These are phyloP conservation scores for Eucalyptus erythrocorys DNA, from an alignment of 345 rosid species.

Conservation along the genomic window DNA sequence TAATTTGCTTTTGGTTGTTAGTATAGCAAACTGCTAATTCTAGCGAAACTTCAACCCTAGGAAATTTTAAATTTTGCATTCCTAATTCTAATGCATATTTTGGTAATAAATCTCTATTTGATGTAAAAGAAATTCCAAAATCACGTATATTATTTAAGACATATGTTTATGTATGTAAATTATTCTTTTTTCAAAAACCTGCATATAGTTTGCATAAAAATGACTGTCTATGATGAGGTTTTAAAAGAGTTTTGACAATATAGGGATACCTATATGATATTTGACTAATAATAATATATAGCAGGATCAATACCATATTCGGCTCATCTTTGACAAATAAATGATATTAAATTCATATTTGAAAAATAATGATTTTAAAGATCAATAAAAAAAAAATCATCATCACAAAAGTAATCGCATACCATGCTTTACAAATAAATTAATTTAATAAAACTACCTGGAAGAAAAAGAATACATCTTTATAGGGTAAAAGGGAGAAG, in stretches of 20 bases:
- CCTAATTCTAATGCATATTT: background rate
- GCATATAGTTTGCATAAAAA: background rate
- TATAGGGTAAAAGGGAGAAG: background rate
- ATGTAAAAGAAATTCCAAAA: too few relatives aligned
- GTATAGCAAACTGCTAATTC: background rate
- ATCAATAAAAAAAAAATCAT: background rate
- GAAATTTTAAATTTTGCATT: too few relatives aligned
- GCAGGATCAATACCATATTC: background rate
- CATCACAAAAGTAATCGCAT: background rate
- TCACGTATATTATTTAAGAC: too few relatives aligned
- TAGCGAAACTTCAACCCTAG: background rate
- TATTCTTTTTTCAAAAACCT: too few relatives aligned
- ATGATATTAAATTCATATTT: too few relatives aligned
- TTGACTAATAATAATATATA: background rate
- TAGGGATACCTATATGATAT: background rate
- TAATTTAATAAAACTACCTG: background rate
- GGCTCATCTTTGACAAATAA: background rate
- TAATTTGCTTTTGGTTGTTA: background rate
- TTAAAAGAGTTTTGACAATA: background rate
- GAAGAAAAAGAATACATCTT: background rate
- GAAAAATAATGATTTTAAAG: background rate
- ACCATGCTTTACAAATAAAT: background rate
- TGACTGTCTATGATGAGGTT: background rate
- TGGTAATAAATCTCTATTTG: background rate
- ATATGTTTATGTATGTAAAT: too few relatives aligned